Evolutionary conservation across 1,284 basidiomycete genomes (phyloP), one percentile per base, ranked within the genome.

Genomic region (Athelia psychrophila): DNA sequence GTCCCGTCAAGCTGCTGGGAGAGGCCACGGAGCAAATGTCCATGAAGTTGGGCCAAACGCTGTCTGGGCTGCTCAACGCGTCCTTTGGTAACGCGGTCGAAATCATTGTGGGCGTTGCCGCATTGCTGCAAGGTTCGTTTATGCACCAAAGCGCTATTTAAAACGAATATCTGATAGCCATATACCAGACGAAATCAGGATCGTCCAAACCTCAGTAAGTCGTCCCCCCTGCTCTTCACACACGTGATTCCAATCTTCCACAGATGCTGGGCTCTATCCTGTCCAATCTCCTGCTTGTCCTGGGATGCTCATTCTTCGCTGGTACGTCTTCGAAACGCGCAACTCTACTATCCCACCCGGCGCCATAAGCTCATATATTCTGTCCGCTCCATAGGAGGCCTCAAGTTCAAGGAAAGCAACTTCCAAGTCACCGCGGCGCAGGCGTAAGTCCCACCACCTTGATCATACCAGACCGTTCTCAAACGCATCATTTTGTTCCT

Each of bases 21-120:
- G 89, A 93, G 58, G 86, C 91, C 3, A 96, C 93, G 1, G 92
- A 96, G 56, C 90, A 95, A 67, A 77, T 93, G 66, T 89, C 90
- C 1, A 65, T 86, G 54, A 84, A 83, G 59, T 74, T 94, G 30
- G 92, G 92, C 3, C 83, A 91, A 62, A 94, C 91, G 1, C 73
- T 93, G 25, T 90, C 91, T 44, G 92, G 92, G 44, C 75, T 96
- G 13, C 74, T 96, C 51, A 95, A 95, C 61, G 93, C 93, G 2
- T 88, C 87, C 33, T 93, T 86, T 58, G 86, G 86, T 46, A 90
- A 89, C 63, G 87, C 87, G 2, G 85, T 90, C 44, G 89, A 92
- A 65, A 88, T 95, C 49, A 94, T 95, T 59, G 91, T 95, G 38
- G 90, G 89, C 20, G 76, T 97, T 56, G 90, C 90, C 42, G 95